Percentiles rank a stretch among this genome's conserved stretches.
Conservation (phyloP, 768 basidiomycete species). For the Hemileccinum rubropunctum region DNA sequence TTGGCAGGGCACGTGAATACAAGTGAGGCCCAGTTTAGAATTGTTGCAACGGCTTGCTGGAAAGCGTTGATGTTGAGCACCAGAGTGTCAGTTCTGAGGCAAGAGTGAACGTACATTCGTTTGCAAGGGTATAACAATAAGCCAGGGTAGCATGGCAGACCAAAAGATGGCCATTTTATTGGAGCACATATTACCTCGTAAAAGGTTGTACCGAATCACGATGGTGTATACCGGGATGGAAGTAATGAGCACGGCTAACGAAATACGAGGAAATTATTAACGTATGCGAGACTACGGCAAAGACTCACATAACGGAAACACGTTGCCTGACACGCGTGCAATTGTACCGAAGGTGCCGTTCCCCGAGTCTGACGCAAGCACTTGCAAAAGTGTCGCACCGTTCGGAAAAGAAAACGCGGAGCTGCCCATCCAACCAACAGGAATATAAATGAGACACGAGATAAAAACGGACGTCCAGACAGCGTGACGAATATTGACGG, state of each 20-base stretch:
- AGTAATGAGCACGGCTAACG: slow-evolving; percentile 23
- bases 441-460: slow-evolving; percentile 24
- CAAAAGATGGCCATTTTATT: slow-evolving; percentile 22
- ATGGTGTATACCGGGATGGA: slow-evolving; percentile 24
- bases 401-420: slow-evolving; percentile 8
- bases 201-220: slow-evolving; percentile 24
- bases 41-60: slow-evolving; percentile 14
- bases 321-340: slow-evolving; percentile 16
- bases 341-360: slow-evolving; percentile 3
- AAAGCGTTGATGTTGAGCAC: neutral
- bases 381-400: slow-evolving; percentile 17
- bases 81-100: neutral
- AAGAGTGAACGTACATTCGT: slow-evolving; percentile 15
- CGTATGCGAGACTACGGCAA: neutral
- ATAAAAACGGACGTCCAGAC: slow-evolving; percentile 23
- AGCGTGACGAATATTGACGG: slow-evolving; percentile 19
- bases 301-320: slow-evolving; percentile 20
- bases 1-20: slow-evolving; percentile 22
- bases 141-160: slow-evolving; percentile 24
- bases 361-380: slow-evolving; percentile 5
- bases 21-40: slow-evolving; percentile 26
- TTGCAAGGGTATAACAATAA: slow-evolving; percentile 24
- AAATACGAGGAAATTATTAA: neutral
- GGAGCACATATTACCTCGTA: slow-evolving; percentile 24
- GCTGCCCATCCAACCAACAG: slow-evolving; percentile 23